Evolutionary conservation across 306 rosid species (phyloP), one percentile per base, ranked within the genome.

Genomic region (Lagenaria siceraria): DNA sequence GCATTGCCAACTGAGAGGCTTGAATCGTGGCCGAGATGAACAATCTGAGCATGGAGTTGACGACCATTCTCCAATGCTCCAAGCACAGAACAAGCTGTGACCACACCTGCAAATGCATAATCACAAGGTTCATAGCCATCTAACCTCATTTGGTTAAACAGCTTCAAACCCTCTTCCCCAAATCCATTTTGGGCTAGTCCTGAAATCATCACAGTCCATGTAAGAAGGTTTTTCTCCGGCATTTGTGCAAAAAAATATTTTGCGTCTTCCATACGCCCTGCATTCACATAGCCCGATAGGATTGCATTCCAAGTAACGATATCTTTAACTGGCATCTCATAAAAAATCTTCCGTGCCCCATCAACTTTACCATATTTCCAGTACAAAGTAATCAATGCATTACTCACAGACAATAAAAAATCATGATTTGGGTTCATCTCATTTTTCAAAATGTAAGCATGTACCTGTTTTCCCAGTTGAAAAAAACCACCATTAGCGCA

Each of bases 1-100:
- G 80, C 80, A 77, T 77, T 77, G 29, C 80, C 74, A 77, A 66
- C 80, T 5, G 80, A 77, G 63, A 77, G 80, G 35, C 75, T 77
- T 21, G 80, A 48, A 49, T 77, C 35, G n/a, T 77, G 80, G 10
- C 75, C 80, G 35, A 62, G 52, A 51, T 35, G 72, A 46, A 77
- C 18, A 14, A 77, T 21, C 35, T 77, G 80, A 64, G 80, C 74
- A 51, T 77, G 80, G 63, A 77, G 80, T 14, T 77, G 80, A 36
- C 74, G 61, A 29, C 80, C 80, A 77, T 77, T 72, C 62, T 63
- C 74, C 36, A 77, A 77, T 13, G 80, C 75, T 63, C 80, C 80
- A 64, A 77, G 80, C 80, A 62, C 62, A 35, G 80, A 55, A 77
- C 80, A 77, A 49, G 80, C 72, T 19, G 74, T 77, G 24, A 77